Conservation (phyloP, 139 green algal genomes). For the Chlamydomonas sp. region DNA sequence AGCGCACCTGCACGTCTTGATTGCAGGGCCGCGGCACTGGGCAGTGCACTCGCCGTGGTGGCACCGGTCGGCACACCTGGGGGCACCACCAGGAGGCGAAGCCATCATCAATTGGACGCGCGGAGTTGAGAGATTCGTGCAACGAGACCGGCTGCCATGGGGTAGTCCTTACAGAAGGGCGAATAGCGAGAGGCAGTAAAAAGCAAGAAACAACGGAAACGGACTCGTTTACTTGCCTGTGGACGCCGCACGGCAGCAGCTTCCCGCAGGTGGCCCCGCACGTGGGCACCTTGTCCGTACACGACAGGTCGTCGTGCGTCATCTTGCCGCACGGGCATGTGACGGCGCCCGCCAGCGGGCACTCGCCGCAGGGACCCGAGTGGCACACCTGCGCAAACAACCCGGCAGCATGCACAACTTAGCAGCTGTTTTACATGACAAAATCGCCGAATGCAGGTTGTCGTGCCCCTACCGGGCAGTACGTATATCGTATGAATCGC, state of each 20-base stretch:
- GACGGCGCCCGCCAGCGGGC: constrained; percentile 66
- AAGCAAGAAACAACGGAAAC: background rate
- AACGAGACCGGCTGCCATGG: no score
- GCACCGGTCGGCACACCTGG: constrained; percentile 67
- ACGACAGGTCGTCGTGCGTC: constrained; percentile 47
- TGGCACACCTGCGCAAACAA: constrained; percentile 55
- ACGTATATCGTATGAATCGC: no score
- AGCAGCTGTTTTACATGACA: no score
- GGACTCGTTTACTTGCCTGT: constrained; percentile 35
- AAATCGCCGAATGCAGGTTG: no score
- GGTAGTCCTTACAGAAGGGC: background rate
- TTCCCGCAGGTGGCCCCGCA: constrained; percentile 88
- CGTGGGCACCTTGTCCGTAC: constrained; percentile 62
- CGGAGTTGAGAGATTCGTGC: no score
- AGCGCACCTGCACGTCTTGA: constrained; percentile 67
- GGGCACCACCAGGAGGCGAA: background rate
- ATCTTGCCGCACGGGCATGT: constrained; percentile 87
- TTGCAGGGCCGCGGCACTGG: constrained; percentile 51
- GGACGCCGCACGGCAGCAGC: constrained; percentile 80
- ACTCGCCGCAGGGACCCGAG: constrained; percentile 69
- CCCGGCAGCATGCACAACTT: no score
- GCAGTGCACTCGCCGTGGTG: constrained; percentile 75
- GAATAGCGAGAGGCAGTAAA: background rate
- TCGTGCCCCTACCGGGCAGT: no score
- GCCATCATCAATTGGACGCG: background rate